Evolutionary conservation across 768 basidiomycete genomes (phyloP).

Genomic region (Auriscalpium vulgare): DNA sequence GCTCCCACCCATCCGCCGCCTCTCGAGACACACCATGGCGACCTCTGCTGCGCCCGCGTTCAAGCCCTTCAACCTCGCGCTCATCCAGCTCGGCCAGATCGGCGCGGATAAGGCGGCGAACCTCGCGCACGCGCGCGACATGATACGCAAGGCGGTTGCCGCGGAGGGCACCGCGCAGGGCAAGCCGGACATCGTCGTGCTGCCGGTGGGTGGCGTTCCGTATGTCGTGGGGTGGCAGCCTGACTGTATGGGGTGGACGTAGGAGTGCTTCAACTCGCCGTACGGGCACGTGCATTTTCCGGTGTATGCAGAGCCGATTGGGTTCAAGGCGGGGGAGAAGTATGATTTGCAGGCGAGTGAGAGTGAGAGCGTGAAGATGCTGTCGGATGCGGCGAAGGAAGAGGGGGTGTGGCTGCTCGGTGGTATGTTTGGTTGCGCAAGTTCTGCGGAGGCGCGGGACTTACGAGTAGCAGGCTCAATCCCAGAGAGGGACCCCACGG

Average conservation of each 20-base stretch:
- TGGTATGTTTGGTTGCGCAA: conserved; percentile 37
- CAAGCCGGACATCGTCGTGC: conserved; percentile 75
- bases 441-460: no score
- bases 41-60: conserved; percentile 29
- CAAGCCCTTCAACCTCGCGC: conserved; percentile 75
- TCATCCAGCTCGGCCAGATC: conserved; percentile 82
- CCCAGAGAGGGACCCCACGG: conserved; percentile 64
- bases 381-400: conserved; percentile 75
- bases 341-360: conserved; percentile 48
- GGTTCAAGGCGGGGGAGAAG: conserved; percentile 44
- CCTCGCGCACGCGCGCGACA: conserved; percentile 72
- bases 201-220: conserved; percentile 51
- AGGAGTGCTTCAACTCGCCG: conserved; percentile 89
- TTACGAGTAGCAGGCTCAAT: conserved; percentile 67
- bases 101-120: conserved; percentile 69
- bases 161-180: conserved; percentile 24
- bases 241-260: neutral
- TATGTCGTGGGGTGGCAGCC: neutral
- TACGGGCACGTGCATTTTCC: conserved; percentile 79
- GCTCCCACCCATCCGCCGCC: no score
- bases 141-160: conserved; percentile 64
- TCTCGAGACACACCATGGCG: neutral
- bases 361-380: conserved; percentile 76
- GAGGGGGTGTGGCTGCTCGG: conserved; percentile 86
- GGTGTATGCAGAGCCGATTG: conserved; percentile 74